Conservation (phyloP, 495 filamentous ascomycete species). For the Terfezia boudieri region DNA sequence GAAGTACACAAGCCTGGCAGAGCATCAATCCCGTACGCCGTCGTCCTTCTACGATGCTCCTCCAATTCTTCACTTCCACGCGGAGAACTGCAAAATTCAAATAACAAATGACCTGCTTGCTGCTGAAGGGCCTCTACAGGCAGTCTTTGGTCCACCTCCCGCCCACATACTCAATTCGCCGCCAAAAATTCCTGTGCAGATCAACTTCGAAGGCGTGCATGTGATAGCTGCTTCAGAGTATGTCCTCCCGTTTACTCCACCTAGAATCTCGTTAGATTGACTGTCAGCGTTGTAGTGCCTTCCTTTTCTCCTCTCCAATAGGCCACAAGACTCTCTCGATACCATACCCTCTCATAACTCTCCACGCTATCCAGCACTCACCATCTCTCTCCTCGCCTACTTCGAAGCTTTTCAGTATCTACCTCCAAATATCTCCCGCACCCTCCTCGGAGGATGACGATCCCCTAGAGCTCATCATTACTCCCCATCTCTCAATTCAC, state of each 20-base stretch:
- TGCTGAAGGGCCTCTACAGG: conserved; percentile 22
- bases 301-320: background rate
- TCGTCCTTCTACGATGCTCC: conserved; percentile 45
- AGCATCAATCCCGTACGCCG: conserved; percentile 71
- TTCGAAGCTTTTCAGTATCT: conserved; percentile 27
- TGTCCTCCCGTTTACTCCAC: background rate
- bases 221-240: conserved; percentile 5
- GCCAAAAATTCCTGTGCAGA: background rate
- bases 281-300: no score
- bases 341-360: conserved; percentile 66
- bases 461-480: conserved; percentile 49
- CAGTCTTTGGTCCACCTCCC: conserved; percentile 26
- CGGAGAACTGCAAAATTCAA: conserved; percentile 35
- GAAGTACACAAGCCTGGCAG: conserved; percentile 47
- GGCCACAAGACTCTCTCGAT: conserved; percentile 48
- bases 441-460: conserved; percentile 45
- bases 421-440: conserved; percentile 53
- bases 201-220: background rate
- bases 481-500: conserved; percentile 27
- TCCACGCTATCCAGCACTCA: conserved; percentile 63
- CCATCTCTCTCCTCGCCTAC: conserved; percentile 4
- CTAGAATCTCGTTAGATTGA: no score
- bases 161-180: conserved; percentile 32
- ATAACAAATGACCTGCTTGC: conserved; percentile 22
- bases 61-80: conserved; percentile 59